Percentiles rank a stretch among this genome's conserved stretches.
Evolutionary conservation across 2,329 filamentous ascomycete genomes (phyloP).

Genomic region (Ceratocystis lukuohia): DNA sequence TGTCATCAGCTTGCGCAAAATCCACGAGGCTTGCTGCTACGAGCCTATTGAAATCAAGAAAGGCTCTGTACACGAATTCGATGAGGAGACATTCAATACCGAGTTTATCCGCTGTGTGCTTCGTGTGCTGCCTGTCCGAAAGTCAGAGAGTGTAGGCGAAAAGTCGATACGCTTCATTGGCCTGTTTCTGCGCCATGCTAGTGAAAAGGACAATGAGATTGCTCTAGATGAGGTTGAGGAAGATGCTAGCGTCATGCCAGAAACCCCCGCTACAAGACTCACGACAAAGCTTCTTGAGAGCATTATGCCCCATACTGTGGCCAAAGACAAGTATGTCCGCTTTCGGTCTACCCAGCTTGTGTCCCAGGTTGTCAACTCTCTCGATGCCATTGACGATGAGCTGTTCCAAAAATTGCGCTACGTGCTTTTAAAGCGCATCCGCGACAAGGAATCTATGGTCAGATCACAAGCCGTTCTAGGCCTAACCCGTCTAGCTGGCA

Average conservation of each 20-base stretch:
- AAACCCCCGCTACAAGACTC: constrained; percentile 74
- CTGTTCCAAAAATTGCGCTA: constrained; percentile 71
- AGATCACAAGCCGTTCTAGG: constrained; percentile 85
- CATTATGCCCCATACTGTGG: constrained; percentile 60
- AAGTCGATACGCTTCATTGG: constrained; percentile 74
- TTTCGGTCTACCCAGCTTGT: constrained; percentile 83
- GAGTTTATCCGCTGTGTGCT: constrained; percentile 76
- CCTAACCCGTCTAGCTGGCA: constrained; percentile 69
- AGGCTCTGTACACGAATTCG: constrained; percentile 49
- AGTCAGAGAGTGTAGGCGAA: constrained; percentile 79
- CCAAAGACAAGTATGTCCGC: constrained; percentile 86
- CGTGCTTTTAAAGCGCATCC: constrained; percentile 68
- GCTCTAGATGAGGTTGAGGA: constrained; percentile 50
- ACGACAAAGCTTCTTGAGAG: constrained; percentile 60
- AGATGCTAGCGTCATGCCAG: constrained; percentile 56
- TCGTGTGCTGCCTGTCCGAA: constrained; percentile 75
- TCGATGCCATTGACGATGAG: constrained; percentile 85
- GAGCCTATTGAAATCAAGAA: constrained; percentile 43
- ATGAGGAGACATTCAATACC: constrained; percentile 73
- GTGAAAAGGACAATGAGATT: constrained; percentile 57
- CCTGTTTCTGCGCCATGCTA: constrained; percentile 65
- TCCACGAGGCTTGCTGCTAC: constrained; percentile 74
- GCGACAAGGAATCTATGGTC: constrained; percentile 88
- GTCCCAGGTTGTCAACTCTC: constrained; percentile 79
- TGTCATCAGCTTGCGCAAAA: constrained; percentile 72